Percentiles rank a stretch among this genome's conserved stretches.
Evolutionary conservation across 129 eudicot genomes (phyloP).

Genomic region (Flaveria trinervia): DNA sequence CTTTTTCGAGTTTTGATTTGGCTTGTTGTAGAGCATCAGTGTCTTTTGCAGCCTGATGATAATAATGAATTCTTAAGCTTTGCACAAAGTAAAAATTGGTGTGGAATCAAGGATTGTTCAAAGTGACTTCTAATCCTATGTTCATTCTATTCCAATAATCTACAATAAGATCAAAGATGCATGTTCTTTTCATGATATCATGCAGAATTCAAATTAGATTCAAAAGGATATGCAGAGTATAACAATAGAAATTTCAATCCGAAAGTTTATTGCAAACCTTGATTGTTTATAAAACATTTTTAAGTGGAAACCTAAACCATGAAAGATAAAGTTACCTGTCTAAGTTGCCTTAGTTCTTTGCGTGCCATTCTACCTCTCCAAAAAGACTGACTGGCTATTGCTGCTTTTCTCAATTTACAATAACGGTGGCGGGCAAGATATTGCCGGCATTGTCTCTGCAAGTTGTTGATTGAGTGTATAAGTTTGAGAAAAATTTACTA

Average conservation of each 20-base stretch:
- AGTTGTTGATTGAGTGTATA: slow-evolving; percentile 21
- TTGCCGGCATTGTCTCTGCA: slow-evolving; percentile 66
- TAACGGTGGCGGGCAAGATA: slow-evolving; percentile 46
- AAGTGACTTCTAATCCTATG: not conserved
- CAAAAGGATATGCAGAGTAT: slow-evolving; percentile 6
- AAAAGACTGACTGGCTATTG: slow-evolving; percentile 64
- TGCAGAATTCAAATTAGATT: slow-evolving; percentile 16
- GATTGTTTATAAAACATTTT: not conserved
- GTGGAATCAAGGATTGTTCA: slow-evolving; percentile 24
- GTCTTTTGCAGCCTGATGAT: slow-evolving; percentile 75
- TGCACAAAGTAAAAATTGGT: slow-evolving; percentile 17
- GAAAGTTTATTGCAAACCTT: not conserved
- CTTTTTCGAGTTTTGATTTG: slow-evolving; percentile 76
- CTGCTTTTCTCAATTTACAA: slow-evolving; percentile 52
- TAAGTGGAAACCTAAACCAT: slow-evolving; percentile 2
- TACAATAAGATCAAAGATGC: not conserved
- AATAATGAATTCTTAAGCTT: slow-evolving; percentile 9
- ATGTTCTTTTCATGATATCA: slow-evolving; percentile 8
- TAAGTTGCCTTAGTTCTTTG: slow-evolving; percentile 71
- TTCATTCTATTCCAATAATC: slow-evolving; percentile 8
- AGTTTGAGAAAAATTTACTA: slow-evolving; percentile 17
- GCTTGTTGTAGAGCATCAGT: slow-evolving; percentile 86
- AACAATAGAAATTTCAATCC: slow-evolving; percentile 6
- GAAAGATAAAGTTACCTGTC: slow-evolving; percentile 49
- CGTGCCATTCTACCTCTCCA: slow-evolving; percentile 75